Conservation (phyloP, 305 asterid genomes). For the Caryopteris hybrid region DNA sequence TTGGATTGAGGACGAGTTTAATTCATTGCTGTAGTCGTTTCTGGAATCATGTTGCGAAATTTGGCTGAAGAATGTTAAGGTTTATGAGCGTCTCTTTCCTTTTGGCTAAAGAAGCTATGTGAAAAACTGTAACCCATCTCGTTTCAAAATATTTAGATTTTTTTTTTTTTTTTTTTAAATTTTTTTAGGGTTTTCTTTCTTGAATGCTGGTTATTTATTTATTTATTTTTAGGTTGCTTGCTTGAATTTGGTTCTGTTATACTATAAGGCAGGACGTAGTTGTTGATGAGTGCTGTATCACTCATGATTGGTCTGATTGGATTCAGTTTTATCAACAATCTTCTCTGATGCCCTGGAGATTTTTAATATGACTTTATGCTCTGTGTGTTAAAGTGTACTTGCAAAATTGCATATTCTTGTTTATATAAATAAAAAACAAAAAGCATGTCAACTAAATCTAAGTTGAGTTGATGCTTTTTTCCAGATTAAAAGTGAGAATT, state of each 20-base stretch:
- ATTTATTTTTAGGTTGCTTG: no score
- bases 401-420: no score
- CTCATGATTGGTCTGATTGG: no score
- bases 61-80: background rate
- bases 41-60: background rate
- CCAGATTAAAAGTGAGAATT: no score
- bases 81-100: background rate
- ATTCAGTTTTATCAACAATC: background rate
- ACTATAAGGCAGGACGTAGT: no score
- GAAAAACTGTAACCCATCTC: background rate
- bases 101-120: background rate
- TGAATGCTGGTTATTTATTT: no score
- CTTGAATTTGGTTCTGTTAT: no score
- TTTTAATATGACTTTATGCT: background rate
- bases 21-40: background rate
- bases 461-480: conserved; percentile 8
- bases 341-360: background rate
- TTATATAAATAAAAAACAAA: no score
- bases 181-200: conserved; percentile 5
- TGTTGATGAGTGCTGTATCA: no score
- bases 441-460: background rate
- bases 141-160: no score
- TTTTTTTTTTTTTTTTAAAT: background rate
- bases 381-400: background rate
- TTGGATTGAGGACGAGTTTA: conserved; percentile 9